Conservation (phyloP, 352 stramenopile genomes). For the Phytophthora megakarya region DNA sequence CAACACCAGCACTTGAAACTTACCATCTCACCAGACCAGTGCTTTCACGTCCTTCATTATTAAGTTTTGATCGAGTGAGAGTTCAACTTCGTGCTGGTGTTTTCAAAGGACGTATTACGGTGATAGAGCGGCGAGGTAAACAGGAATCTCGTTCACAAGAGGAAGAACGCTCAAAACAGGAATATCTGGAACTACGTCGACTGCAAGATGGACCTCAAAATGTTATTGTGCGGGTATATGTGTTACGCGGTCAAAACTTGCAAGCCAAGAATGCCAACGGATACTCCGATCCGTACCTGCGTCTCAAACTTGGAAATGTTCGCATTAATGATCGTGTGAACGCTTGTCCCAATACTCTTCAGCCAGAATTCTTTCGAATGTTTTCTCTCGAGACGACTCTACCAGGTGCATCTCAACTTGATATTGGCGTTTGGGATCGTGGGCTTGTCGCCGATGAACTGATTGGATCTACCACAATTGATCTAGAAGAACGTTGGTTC, state of each 20-base stretch:
- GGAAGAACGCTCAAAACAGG: constrained; percentile 26
- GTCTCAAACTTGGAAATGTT: constrained; percentile 72
- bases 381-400: constrained; percentile 74
- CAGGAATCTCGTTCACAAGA: constrained; percentile 22
- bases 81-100: constrained; percentile 69
- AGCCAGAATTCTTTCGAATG: constrained; percentile 78
- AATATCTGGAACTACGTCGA: constrained; percentile 28
- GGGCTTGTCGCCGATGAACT: constrained; percentile 82
- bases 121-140: constrained; percentile 44
- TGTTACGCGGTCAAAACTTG: constrained; percentile 70
- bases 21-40: constrained; percentile 74
- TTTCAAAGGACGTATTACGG: constrained; percentile 80
- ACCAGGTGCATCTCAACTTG: constrained; percentile 77
- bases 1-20: constrained; percentile 71
- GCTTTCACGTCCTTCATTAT: constrained; percentile 56
- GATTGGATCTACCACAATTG: constrained; percentile 91
- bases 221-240: constrained; percentile 75
- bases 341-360: constrained; percentile 77
- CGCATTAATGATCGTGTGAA: constrained; percentile 68
- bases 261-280: constrained; percentile 84
- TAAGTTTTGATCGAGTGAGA: constrained; percentile 55
- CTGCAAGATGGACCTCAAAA: constrained; percentile 50
- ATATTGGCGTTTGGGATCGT: constrained; percentile 83
- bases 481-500: constrained; percentile 94
- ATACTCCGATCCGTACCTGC: constrained; percentile 81